Evolutionary conservation across 352 stramenopile species (phyloP).

Genomic region (Globisporangium solare): DNA sequence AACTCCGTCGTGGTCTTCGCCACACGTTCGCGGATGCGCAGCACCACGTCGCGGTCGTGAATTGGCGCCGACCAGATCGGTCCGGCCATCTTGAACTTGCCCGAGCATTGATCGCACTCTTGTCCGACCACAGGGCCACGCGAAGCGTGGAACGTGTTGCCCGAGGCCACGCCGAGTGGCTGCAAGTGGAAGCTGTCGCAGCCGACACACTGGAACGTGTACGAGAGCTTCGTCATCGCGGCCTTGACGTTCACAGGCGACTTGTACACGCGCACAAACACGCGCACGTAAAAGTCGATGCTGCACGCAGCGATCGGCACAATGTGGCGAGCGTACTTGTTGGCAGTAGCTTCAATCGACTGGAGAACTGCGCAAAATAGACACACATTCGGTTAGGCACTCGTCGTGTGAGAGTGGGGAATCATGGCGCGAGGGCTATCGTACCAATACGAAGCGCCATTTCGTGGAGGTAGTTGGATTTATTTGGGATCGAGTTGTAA

Average conservation of each 20-base stretch:
- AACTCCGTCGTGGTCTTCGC: slow-evolving; percentile 81
- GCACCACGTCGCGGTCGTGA: slow-evolving; percentile 90
- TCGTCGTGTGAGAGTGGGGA: neutral
- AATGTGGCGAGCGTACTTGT: slow-evolving; percentile 96
- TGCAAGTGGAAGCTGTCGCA: slow-evolving; percentile 98
- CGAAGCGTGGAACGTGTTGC: slow-evolving; percentile 83
- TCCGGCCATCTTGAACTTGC: slow-evolving; percentile 91
- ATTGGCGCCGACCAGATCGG: slow-evolving; percentile 97
- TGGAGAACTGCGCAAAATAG: slow-evolving; percentile 83
- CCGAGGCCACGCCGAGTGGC: slow-evolving; percentile 83
- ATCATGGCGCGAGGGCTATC: neutral
- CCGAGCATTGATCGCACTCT: slow-evolving; percentile 75
- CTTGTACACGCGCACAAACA: slow-evolving; percentile 99
- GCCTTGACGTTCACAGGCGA: slow-evolving; percentile 94
- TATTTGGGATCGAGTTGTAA: slow-evolving; percentile 83
- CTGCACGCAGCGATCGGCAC: slow-evolving; percentile 96
- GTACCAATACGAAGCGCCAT: slow-evolving; percentile 83
- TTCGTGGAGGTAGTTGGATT: slow-evolving; percentile 86
- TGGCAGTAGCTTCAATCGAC: slow-evolving; percentile 92
- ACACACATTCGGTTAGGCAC: neutral
- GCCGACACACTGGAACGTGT: slow-evolving; percentile 90
- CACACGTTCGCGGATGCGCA: slow-evolving; percentile 78
- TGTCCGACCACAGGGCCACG: slow-evolving; percentile 64
- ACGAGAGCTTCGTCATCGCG: slow-evolving; percentile 88
- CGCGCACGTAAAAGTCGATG: slow-evolving; percentile 99